Evolutionary conservation across 1,139 yeast species (phyloP).

Genomic region (Blastobotrys elegans): DNA sequence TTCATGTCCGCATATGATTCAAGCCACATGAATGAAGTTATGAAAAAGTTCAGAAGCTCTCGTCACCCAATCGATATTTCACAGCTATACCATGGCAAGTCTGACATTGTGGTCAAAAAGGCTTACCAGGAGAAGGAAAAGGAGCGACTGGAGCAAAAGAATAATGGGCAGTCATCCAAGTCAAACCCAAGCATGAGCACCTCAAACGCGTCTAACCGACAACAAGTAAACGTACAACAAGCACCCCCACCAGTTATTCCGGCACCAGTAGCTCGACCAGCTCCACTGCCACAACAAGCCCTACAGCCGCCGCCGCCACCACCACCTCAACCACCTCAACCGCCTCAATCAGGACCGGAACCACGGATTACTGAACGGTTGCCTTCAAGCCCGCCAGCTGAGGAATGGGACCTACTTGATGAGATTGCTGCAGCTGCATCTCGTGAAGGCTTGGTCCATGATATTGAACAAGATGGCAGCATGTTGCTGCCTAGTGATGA

Average conservation of each 20-base stretch:
- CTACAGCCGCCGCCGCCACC: not conserved
- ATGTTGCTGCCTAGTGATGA: conserved; percentile 7
- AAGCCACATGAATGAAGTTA: conserved; percentile 4
- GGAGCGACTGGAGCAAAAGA: not conserved
- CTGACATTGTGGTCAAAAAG: not conserved
- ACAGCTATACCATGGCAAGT: conserved; percentile 3
- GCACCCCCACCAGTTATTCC: not conserved
- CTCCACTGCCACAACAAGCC: conserved; percentile 36
- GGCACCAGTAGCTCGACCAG: conserved; percentile 36
- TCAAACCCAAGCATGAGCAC: not conserved
- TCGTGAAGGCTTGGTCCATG: conserved; percentile 7
- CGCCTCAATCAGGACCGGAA: not conserved
- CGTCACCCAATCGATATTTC: not conserved
- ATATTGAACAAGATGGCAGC: conserved; percentile 1
- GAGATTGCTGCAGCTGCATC: not conserved
- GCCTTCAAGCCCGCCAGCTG: conserved; percentile 10
- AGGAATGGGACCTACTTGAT: not conserved
- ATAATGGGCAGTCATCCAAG: not conserved
- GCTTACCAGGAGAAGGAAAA: not conserved
- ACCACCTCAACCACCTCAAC: conserved; percentile 47
- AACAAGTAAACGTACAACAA: not conserved
- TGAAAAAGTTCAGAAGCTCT: not conserved
- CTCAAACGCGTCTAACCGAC: not conserved
- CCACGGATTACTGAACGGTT: not conserved
- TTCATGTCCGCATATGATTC: conserved; percentile 9